Evolutionary conservation across 768 basidiomycete species (phyloP).

Genomic region (Lyophyllum shimeji): DNA sequence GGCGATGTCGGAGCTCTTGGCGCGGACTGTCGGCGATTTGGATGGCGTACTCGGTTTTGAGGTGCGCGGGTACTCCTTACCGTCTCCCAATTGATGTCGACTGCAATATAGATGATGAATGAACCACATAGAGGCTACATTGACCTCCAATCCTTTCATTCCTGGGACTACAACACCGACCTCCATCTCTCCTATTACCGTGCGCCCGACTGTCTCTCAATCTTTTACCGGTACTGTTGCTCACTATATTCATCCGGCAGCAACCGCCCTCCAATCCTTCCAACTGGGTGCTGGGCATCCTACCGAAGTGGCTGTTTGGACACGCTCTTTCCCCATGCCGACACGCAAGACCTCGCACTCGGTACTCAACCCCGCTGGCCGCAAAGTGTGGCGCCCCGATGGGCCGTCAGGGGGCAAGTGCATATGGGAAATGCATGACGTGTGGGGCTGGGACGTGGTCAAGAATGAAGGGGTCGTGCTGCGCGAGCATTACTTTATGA

Average conservation of each 20-base stretch:
- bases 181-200: constrained; percentile 81
- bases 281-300: constrained; percentile 89
- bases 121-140: constrained; percentile 96
- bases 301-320: constrained; percentile 75
- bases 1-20: constrained; percentile 72
- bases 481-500: constrained; percentile 81
- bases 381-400: constrained; percentile 68
- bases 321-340: constrained; percentile 86
- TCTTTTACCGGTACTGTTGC: background rate
- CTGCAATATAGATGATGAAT: constrained; percentile 71
- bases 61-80: constrained; percentile 38
- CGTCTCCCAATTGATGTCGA: background rate
- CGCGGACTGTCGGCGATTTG: constrained; percentile 64
- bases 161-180: constrained; percentile 93
- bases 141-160: constrained; percentile 74
- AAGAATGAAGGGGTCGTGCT: constrained; percentile 72
- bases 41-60: constrained; percentile 88
- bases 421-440: constrained; percentile 89
- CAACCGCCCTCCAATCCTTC: constrained; percentile 86
- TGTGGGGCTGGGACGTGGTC: constrained; percentile 84
- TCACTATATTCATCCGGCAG: constrained; percentile 31
- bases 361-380: constrained; percentile 58
- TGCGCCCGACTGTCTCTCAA: constrained; percentile 34
- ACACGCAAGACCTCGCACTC: constrained; percentile 61
- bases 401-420: constrained; percentile 76